Evolutionary conservation across 2,329 filamentous ascomycete species (phyloP).

Genomic region (Fusarium metavorans): DNA sequence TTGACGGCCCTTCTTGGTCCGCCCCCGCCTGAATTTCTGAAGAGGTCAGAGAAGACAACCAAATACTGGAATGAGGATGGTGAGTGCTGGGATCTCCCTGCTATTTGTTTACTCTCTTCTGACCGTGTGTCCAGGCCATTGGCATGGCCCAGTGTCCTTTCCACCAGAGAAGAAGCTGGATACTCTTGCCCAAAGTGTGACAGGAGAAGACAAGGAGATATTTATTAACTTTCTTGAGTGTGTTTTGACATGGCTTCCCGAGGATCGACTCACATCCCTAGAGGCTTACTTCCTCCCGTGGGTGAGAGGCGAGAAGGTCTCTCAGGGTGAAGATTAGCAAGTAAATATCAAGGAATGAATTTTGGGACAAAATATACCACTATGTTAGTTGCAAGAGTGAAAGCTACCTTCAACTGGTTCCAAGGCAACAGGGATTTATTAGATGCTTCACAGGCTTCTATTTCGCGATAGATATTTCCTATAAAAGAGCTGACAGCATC

Average conservation of each 20-base stretch:
- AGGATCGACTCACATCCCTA: neutral
- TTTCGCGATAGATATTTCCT: too few relatives aligned
- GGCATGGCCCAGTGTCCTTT: neutral
- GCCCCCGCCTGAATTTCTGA: neutral
- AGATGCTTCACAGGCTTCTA: too few relatives aligned
- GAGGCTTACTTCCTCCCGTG: neutral
- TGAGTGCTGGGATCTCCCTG: neutral
- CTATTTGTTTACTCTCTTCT: neutral
- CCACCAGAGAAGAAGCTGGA: neutral
- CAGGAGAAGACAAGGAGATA: neutral
- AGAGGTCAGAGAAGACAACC: neutral
- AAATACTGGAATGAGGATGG: neutral
- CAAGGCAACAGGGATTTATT: too few relatives aligned
- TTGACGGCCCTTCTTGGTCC: neutral
- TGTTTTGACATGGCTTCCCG: neutral
- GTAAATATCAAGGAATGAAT: neutral
- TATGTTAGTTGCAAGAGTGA: too few relatives aligned
- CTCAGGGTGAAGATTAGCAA: neutral
- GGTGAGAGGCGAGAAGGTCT: neutral
- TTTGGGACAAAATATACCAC: too few relatives aligned
- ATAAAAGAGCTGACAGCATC: too few relatives aligned
- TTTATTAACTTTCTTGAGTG: neutral
- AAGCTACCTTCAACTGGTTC: too few relatives aligned
- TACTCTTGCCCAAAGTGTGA: neutral
- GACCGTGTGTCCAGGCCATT: neutral